phyloP scores from a whole-genome alignment of 1,284 basidiomycete species.

The Mycosarcoma mackinlayi region DNA sequence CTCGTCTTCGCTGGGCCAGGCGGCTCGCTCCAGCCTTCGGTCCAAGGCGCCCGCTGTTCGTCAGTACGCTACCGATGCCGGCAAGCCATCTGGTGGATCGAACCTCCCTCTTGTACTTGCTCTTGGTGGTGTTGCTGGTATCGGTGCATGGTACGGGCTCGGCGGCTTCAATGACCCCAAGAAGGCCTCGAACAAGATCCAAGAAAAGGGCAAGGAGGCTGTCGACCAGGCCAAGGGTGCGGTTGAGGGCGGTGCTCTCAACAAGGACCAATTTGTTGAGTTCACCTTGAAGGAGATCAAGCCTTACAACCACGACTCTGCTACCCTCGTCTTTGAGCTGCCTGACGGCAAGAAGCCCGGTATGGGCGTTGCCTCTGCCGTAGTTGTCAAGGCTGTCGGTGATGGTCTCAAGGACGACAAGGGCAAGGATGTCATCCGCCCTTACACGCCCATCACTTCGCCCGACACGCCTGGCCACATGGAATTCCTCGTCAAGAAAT shows the following conservation, averaged over 20 bases:
- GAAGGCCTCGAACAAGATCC: slow-evolving; percentile 48
- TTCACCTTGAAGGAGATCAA: slow-evolving; percentile 85
- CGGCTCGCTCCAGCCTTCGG: slow-evolving; percentile 43
- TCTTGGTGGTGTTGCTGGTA: slow-evolving; percentile 62
- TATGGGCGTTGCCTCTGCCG: slow-evolving; percentile 76
- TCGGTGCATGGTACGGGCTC: slow-evolving; percentile 62
- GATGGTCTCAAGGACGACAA: slow-evolving; percentile 75
- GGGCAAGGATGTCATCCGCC: slow-evolving; percentile 86
- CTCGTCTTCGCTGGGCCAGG: slow-evolving; percentile 46
- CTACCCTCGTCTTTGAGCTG: slow-evolving; percentile 86
- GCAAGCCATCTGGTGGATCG: slow-evolving; percentile 47
- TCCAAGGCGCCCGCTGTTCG: slow-evolving; percentile 43
- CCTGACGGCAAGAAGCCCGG: slow-evolving; percentile 83
- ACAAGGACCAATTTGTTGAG: slow-evolving; percentile 77
- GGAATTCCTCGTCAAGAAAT: slow-evolving; percentile 81
- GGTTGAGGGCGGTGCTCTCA: slow-evolving; percentile 46
- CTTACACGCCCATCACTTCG: slow-evolving; percentile 68
- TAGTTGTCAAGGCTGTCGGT: slow-evolving; percentile 71
- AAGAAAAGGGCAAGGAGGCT: slow-evolving; percentile 44
- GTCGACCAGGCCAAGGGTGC: slow-evolving; percentile 37
- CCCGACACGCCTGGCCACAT: slow-evolving; percentile 61
- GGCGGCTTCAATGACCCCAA: slow-evolving; percentile 61
- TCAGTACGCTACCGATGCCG: slow-evolving; percentile 46
- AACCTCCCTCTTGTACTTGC: slow-evolving; percentile 61
- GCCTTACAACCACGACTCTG: slow-evolving; percentile 92